Evolutionary conservation across 352 stramenopile genomes (phyloP), one percentile per base, ranked within the genome.

Genomic region (Thalassiosira exigua): DNA sequence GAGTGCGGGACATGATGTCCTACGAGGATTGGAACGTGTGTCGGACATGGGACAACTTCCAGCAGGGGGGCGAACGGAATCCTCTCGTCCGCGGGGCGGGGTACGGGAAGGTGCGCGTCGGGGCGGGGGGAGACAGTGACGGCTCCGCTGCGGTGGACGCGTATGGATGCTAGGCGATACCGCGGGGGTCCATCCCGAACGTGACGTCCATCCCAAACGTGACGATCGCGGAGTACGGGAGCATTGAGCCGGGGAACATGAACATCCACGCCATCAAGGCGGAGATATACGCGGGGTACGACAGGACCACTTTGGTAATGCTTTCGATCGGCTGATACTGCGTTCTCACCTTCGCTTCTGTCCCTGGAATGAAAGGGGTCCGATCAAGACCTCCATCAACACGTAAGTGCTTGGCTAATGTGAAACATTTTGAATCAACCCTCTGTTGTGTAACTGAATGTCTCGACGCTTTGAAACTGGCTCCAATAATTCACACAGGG

Each of bases 181-280:
- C 62, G 5, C 1, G 1, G 7, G 50, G 44, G 19, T 69, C n/a
- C n/a, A n/a, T n/a, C n/a, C n/a, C n/a, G n/a, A n/a, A n/a, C n/a
- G n/a, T n/a, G n/a, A n/a, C n/a, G 19, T 68, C 88, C 57, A 98
- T 97, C 88, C 95, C 97, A 67, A 96, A 97, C 86, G 97, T 97
- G 75, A 97, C 91, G 36, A 95, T 99, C 32, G 95, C 94, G 3
- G 96, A 99, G 85, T 98, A 95, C 84, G 97, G 96, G 36, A 95
- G 84, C 32, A 97, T 96, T 21, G 78, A 72, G 44, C 58, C 69
- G 2, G 46, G 50, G 36, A 79, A 74, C 54, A 94, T 97, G 32
- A 79, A 72, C 52, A 94, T 97, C 70, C 56, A 95, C 75, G 89
- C 96, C 62, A 98, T 99, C 90, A 97, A 97, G 92, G 91, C 95